A percentile compares a stretch with the other conserved stretches of the same genome.
Evolutionary conservation across 2,329 filamentous ascomycete genomes (phyloP).

Genomic region (Parafenestella ontariensis): DNA sequence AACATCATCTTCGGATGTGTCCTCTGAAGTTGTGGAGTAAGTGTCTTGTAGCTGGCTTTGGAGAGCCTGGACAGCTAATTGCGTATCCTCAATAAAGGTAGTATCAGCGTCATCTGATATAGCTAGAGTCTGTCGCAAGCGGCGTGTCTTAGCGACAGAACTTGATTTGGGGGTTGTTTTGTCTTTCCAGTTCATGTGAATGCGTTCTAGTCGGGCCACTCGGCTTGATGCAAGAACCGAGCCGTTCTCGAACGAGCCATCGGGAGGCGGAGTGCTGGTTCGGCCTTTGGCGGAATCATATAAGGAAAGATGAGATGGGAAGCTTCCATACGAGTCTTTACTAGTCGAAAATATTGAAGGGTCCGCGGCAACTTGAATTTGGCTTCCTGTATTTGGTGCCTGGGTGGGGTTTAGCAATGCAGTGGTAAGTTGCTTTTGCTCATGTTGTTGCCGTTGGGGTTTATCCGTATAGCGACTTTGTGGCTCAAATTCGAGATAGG

Average conservation of each 20-base stretch:
- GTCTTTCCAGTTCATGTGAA: slow-evolving; percentile 33
- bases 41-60: slow-evolving; percentile 51
- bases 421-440: neutral
- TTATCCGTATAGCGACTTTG: neutral
- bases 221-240: slow-evolving; percentile 22
- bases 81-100: slow-evolving; percentile 52
- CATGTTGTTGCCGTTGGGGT: neutral
- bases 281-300: slow-evolving; percentile 1
- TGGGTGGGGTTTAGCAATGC: neutral
- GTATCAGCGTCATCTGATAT: slow-evolving; percentile 14
- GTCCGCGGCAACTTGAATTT: neutral
- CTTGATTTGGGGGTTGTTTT: slow-evolving; percentile 16
- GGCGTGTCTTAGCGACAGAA: neutral
- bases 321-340: slow-evolving; percentile 45
- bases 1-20: slow-evolving; percentile 8
- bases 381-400: neutral
- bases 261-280: neutral
- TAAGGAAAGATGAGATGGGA: slow-evolving; percentile 34
- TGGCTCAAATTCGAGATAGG: slow-evolving; percentile 50
- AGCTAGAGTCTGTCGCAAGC: neutral
- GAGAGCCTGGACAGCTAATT: slow-evolving; percentile 49
- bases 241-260: slow-evolving; percentile 5
- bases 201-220: slow-evolving; percentile 35
- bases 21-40: slow-evolving; percentile 28
- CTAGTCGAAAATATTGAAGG: slow-evolving; percentile 19